phyloP scores from a whole-genome alignment of 2,329 filamentous ascomycete genomes.

The Fusarium continuum region DNA sequence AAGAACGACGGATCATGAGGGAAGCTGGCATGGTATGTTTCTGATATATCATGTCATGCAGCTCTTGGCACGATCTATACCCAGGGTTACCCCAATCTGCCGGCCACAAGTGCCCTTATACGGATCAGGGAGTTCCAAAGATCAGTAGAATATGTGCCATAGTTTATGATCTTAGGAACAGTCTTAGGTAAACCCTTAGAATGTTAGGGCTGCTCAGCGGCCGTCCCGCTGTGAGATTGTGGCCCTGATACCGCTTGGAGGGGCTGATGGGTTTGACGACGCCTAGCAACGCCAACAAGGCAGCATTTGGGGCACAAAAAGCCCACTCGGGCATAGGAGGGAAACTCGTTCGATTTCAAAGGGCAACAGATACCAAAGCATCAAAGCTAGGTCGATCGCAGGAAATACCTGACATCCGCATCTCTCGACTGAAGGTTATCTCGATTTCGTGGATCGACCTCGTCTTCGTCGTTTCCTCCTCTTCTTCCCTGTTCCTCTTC shows the following conservation, averaged over 20 bases:
- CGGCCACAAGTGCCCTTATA: background rate
- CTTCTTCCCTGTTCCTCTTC: accelerated
- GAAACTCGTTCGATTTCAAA: background rate
- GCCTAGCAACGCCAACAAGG: slow-evolving; percentile 5
- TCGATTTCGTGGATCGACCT: background rate
- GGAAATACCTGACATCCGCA: background rate
- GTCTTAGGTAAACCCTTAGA: background rate
- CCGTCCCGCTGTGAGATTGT: background rate
- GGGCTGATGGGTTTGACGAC: background rate
- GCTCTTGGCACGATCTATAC: slow-evolving; percentile 30
- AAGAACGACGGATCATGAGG: background rate
- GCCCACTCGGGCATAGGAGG: background rate
- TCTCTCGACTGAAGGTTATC: background rate
- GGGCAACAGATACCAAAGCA: background rate
- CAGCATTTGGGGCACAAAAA: background rate
- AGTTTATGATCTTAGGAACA: slow-evolving; percentile 5
- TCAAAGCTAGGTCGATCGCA: background rate
- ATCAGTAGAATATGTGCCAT: background rate
- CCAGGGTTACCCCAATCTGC: slow-evolving; percentile 1
- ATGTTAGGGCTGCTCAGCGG: background rate
- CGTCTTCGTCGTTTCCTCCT: background rate
- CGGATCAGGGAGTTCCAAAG: background rate
- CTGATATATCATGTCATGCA: slow-evolving; percentile 20
- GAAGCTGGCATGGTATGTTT: slow-evolving; percentile 6
- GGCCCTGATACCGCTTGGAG: slow-evolving; percentile 3